These are phyloP conservation scores for Dalechampia spathulata DNA, from an alignment of 441 rosid genomes.

Conservation along the genomic window DNA sequence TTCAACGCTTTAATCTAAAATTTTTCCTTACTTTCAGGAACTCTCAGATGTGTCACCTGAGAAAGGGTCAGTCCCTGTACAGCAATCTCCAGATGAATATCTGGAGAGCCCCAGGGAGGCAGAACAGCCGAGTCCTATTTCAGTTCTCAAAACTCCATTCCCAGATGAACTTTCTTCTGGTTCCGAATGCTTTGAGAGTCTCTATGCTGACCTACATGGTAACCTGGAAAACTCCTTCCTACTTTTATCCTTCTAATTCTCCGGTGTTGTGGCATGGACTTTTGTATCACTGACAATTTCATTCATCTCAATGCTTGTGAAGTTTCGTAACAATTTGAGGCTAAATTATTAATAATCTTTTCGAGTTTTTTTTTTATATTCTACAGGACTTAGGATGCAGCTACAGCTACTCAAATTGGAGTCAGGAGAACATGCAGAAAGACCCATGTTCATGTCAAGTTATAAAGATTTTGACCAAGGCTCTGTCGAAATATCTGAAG, in stretches of 20 bases:
- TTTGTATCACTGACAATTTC: too few relatives aligned
- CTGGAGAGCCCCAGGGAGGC: slow-evolving; percentile 60
- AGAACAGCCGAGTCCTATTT: slow-evolving; percentile 94
- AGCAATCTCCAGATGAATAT: slow-evolving; percentile 42
- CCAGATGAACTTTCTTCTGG: slow-evolving; percentile 61
- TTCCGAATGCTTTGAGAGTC: slow-evolving; percentile 90
- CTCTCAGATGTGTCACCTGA: slow-evolving; percentile 28
- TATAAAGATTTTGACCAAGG: slow-evolving; percentile 53
- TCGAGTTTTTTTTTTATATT: not conserved
- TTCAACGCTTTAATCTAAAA: not conserved
- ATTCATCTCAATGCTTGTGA: too few relatives aligned
- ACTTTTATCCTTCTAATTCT: too few relatives aligned
- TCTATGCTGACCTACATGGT: slow-evolving; percentile 93
- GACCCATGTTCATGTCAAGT: slow-evolving; percentile 49
- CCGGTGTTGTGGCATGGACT: too few relatives aligned
- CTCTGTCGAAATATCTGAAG: slow-evolving; percentile 22
- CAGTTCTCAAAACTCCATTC: slow-evolving; percentile 85
- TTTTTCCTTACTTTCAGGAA: slow-evolving; percentile 41
- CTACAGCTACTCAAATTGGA: slow-evolving; percentile 86
- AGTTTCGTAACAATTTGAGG: too few relatives aligned
- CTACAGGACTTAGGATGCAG: slow-evolving; percentile 82
- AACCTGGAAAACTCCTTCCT: slow-evolving; percentile 13
- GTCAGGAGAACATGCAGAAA: slow-evolving; percentile 60
- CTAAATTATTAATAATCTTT: not conserved
- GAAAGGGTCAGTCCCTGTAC: slow-evolving; percentile 23